Base-by-base conservation (phyloP, 805 yeast species). In the Pichia californica region DNA sequence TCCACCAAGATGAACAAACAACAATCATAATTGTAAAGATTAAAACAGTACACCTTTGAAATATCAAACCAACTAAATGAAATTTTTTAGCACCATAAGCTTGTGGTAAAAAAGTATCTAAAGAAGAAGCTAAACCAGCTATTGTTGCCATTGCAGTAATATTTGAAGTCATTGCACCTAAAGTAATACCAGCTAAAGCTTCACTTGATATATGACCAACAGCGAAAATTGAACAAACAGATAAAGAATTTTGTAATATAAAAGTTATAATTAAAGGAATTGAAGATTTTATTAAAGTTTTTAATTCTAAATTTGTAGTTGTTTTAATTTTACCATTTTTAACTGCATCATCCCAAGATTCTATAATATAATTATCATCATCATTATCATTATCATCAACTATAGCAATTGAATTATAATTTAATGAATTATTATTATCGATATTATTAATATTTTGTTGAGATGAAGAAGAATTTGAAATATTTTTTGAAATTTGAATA, bases 51-150 rank as follows among this genome's bases (percentile, higher is more conserved):
- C 91, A 84, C 54, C 87, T 68, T 52, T 81, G 73, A 51, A 81
- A 76, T 45, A 83, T 77, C 18, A 82, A 62, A 0, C 93, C 93
- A 18, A 84, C 91, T 45, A 73, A 54, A 50, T 73, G 74, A 56
- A 67, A 74, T 51, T 82, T 83, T 40, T 73, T 71, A 25, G 86
- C 75, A 18, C 93, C 91, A 55, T 69, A 83, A 1, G 89, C 83
- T 60, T 84, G 91, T 2, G 89, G 83, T 58, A 89, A 77, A 29
- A 84, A 68, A 0, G 91, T 84, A 54, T 83, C 91, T 42, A 84
- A 68, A 45, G 88, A 78, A 0, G 93, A 83, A n/a, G 88, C 78
- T 3, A 83, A 72, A 11, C 91, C 93, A 52, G 83, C 84, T 51
- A 84, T 79, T 10, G 83, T 72, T 30, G 88, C 84, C 48, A 82